A percentile compares a stretch with the other conserved stretches of the same genome.
phyloP scores from a whole-genome alignment of 1,284 basidiomycete genomes.

The Trametes versicolor region DNA sequence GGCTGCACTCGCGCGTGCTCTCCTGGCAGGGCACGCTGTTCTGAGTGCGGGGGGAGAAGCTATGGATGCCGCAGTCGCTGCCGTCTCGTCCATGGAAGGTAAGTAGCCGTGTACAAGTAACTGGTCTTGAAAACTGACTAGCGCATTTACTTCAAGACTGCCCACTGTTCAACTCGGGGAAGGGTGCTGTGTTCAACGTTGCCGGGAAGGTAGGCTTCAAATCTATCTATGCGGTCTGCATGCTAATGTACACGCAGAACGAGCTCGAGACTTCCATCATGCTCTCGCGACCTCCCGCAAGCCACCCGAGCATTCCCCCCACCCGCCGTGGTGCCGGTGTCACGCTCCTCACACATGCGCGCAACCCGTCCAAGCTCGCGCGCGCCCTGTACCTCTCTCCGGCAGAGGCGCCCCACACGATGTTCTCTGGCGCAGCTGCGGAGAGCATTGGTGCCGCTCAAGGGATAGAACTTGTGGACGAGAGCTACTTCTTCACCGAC shows the following conservation, averaged over 20 bases:
- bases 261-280: slow-evolving; percentile 85
- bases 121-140: background rate
- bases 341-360: slow-evolving; percentile 71
- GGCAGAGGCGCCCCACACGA: slow-evolving; percentile 66
- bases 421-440: slow-evolving; percentile 73
- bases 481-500: slow-evolving; percentile 81
- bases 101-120: slow-evolving; percentile 16
- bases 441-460: slow-evolving; percentile 66
- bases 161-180: slow-evolving; percentile 81
- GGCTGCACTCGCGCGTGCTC: slow-evolving; percentile 59
- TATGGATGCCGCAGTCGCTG: slow-evolving; percentile 83
- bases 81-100: slow-evolving; percentile 81
- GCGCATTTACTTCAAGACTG: slow-evolving; percentile 60
- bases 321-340: slow-evolving; percentile 70
- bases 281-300: slow-evolving; percentile 76
- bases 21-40: slow-evolving; percentile 71
- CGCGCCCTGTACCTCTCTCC: slow-evolving; percentile 77
- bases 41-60: slow-evolving; percentile 77
- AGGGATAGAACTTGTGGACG: slow-evolving; percentile 69
- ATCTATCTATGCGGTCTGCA: background rate
- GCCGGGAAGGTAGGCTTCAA: slow-evolving; percentile 67
- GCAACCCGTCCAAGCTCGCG: slow-evolving; percentile 80
- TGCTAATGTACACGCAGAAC: slow-evolving; percentile 56
- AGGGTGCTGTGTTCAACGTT: slow-evolving; percentile 83
- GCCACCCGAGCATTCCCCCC: slow-evolving; percentile 65